These are phyloP conservation scores for Jatropha podagrica DNA, from an alignment of 441 rosid species.

Conservation along the genomic window DNA sequence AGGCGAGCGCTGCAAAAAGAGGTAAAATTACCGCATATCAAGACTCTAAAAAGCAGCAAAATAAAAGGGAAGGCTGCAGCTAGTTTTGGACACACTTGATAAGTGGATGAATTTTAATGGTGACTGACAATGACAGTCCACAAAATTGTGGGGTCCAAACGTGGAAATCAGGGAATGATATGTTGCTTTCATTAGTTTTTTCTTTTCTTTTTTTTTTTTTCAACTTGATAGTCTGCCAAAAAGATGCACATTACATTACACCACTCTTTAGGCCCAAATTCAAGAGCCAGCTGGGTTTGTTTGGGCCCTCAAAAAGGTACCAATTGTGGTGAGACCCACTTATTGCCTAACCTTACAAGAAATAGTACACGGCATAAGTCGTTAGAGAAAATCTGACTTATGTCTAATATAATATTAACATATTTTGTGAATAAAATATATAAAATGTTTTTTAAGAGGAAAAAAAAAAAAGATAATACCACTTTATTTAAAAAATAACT, in stretches of 20 bases:
- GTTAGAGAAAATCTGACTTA: too few species aligned
- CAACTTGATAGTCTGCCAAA: conserved; percentile 1
- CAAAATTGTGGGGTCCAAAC: conserved; percentile 13
- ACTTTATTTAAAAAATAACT: too few species aligned
- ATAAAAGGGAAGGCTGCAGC: background rate
- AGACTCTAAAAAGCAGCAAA: too few species aligned
- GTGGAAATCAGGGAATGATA: background rate
- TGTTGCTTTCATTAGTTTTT: conserved; percentile 28
- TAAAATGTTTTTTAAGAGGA: too few species aligned
- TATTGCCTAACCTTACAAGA: background rate
- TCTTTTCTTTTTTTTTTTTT: background rate
- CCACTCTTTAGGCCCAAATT: conserved; percentile 20
- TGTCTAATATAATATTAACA: too few species aligned
- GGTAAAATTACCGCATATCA: too few species aligned
- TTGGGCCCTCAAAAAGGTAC: background rate
- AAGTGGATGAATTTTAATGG: background rate
- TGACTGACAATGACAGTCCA: background rate
- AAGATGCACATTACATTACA: background rate
- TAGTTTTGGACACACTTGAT: background rate
- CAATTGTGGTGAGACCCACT: conserved; percentile 17
- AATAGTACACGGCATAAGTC: too few species aligned
- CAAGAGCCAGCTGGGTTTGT: conserved; percentile 1
- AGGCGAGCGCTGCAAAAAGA: too few species aligned
- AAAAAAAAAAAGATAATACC: too few species aligned
- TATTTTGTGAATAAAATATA: too few species aligned